phyloP scores from a whole-genome alignment of 208 protist species.

The Leishmania guyanensis region DNA sequence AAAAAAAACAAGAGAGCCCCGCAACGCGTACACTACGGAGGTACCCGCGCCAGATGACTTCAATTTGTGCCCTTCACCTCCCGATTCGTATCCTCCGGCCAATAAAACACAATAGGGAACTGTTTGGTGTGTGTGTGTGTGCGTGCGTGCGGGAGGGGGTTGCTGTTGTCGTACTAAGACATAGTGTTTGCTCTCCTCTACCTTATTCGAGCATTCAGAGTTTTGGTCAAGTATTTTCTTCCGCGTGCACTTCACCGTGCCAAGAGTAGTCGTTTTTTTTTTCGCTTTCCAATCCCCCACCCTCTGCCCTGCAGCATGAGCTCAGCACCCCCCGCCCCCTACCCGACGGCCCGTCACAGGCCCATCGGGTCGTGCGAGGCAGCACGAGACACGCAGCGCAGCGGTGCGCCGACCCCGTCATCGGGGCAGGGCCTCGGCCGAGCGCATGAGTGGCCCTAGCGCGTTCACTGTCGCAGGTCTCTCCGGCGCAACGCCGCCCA shows the following conservation, averaged over 20 bases:
- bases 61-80: not conserved
- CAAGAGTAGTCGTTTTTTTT: no score
- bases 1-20: not conserved
- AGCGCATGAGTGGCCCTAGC: no score
- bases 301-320: not conserved
- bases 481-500: no score
- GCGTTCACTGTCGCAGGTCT: no score
- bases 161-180: not conserved
- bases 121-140: not conserved
- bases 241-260: not conserved
- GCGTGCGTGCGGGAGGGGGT: not conserved
- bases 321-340: not conserved
- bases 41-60: not conserved
- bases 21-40: not conserved
- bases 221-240: not conserved
- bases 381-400: not conserved
- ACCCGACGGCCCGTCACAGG: not conserved
- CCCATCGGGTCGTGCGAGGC: not conserved
- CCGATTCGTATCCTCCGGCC: not conserved
- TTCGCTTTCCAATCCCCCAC: not conserved
- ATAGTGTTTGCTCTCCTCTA: not conserved
- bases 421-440: no score
- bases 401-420: not conserved
- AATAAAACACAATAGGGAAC: not conserved
- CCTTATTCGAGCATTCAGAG: not conserved